Evolutionary conservation across 306 rosid species (phyloP), one percentile per base, ranked within the genome.

Genomic region (Gillenia trifoliata): DNA sequence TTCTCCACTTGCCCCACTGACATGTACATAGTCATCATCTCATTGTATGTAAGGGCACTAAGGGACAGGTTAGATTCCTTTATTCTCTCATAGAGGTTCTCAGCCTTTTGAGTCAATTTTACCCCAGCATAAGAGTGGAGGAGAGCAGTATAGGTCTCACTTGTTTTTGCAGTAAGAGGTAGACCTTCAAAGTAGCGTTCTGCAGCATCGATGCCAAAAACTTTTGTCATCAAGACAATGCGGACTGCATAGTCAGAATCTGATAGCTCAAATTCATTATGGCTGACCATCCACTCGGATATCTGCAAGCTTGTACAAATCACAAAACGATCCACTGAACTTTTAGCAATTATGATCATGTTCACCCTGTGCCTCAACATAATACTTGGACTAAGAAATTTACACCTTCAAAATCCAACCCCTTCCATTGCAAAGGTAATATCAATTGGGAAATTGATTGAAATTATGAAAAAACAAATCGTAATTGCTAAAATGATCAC

Each of bases 11-110:
- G 93, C 62, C 98, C 98, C 2, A 90, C 90, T 23, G 96, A 90
- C 89, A 87, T 85, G 83, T 91, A 94, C 69, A 94, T 81, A 25
- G 98, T 91, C 98, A 94, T 94, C 91, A 94, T 87, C 85, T 91
- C 98, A 43, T 94, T 94, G 92, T 89, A 91, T 33, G 86, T 76
- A 68, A 94, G 86, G 62, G 90, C 91, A 56, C 81, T 85, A 64
- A 87, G 84, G 56, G 86, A 45, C 65, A 90, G 80, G 73, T 82
- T 54, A 56, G 90, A 87, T 40, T 76, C 84, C 81, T 87, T 88
- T 54, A 91, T 86, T 74, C 83, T 82, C 79, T 74, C 82, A 76
- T 77, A 94, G 62, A 94, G 90, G n/a, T 80, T 81, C 80, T 91
- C 98, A 0, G 97, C 96, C 80, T 87, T 94, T 71, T 88, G 95